phyloP scores from a whole-genome alignment of 306 rosid species.

The Adenanthera pavonina region DNA sequence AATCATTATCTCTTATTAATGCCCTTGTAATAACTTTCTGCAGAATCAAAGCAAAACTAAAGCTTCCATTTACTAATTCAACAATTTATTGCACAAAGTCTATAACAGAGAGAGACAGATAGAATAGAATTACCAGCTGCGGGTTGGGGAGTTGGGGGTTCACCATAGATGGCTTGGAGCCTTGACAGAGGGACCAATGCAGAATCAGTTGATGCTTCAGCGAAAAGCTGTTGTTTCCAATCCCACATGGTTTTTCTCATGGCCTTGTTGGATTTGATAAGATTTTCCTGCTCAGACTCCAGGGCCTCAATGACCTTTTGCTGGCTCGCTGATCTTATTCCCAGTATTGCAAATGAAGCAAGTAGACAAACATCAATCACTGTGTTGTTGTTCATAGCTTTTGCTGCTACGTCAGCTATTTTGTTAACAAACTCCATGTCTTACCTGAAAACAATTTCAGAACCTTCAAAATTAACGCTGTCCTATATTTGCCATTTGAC shows the following conservation, averaged over 20 bases:
- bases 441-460: conserved; percentile 33
- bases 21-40: conserved; percentile 6
- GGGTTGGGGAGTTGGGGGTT: conserved; percentile 49
- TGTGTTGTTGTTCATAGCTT: conserved; percentile 60
- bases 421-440: conserved; percentile 67
- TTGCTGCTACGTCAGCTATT: conserved; percentile 44
- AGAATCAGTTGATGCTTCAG: conserved; percentile 62
- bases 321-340: conserved; percentile 62
- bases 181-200: conserved; percentile 63
- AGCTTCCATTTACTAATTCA: not conserved
- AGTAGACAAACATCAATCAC: conserved; percentile 60
- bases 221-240: conserved; percentile 82
- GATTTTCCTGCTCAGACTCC: conserved; percentile 74
- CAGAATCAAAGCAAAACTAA: not conserved
- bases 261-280: conserved; percentile 67
- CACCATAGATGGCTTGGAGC: conserved; percentile 77
- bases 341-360: conserved; percentile 59
- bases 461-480: not conserved
- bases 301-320: conserved; percentile 64
- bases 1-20: conserved; percentile 2
- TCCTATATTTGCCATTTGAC: not conserved
- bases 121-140: conserved; percentile 49
- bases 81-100: not conserved
- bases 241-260: conserved; percentile 73
- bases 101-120: conserved; percentile 6